A percentile compares a stretch with the other conserved stretches of the same genome.
Conservation (phyloP, 176 grass and related monocot genomes). For the Eragrostis curvula region DNA sequence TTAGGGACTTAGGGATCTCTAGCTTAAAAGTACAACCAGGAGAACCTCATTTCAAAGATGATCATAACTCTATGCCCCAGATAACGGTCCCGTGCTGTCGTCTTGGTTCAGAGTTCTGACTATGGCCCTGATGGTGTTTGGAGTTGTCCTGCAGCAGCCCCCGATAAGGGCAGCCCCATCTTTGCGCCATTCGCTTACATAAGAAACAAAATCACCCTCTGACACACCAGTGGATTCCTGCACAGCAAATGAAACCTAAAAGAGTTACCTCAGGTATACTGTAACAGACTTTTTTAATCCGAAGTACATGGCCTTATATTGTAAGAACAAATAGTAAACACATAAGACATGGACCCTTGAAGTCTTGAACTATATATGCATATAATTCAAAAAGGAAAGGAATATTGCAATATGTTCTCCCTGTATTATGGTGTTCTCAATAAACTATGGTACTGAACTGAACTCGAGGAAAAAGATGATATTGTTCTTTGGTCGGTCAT, state of each 20-base stretch:
- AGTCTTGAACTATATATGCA: no score
- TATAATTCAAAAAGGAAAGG: neutral
- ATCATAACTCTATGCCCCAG: slow-evolving; percentile 14
- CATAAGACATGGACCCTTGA: no score
- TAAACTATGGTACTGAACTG: neutral
- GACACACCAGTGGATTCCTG: slow-evolving; percentile 83
- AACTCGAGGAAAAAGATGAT: neutral
- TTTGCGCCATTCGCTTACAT: slow-evolving; percentile 74
- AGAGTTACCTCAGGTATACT: neutral
- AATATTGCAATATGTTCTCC: neutral
- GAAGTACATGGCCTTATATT: neutral
- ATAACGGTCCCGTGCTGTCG: neutral
- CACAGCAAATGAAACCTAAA: slow-evolving; percentile 23
- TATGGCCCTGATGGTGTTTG: slow-evolving; percentile 87
- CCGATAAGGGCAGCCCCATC: slow-evolving; percentile 76
- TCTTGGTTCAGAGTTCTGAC: slow-evolving; percentile 60
- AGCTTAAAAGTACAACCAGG: neutral
- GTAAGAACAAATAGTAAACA: neutral
- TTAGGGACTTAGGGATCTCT: neutral
- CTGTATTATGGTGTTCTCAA: neutral
- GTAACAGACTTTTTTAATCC: neutral
- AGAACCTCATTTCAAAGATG: neutral
- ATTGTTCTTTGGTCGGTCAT: neutral
- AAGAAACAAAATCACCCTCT: slow-evolving; percentile 88
- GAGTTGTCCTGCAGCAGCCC: slow-evolving; percentile 98